Conservation (phyloP, 495 filamentous ascomycete species). For the Gamarada debralockiae region DNA sequence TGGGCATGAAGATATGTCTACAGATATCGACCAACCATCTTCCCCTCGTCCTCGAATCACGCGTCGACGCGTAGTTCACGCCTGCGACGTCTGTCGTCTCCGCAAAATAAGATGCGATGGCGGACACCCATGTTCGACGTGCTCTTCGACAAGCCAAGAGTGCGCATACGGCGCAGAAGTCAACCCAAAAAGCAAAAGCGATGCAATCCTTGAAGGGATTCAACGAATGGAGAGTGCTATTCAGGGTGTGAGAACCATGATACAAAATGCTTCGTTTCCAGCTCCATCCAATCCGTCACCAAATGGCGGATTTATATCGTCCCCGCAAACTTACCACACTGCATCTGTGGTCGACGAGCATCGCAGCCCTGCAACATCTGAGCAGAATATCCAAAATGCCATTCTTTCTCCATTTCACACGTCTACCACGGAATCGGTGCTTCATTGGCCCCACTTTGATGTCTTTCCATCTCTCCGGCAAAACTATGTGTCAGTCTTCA, state of each 20-base stretch:
- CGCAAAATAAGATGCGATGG: slow-evolving; percentile 38
- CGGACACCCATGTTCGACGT: slow-evolving; percentile 28
- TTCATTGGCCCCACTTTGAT: slow-evolving; percentile 29
- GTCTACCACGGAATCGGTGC: slow-evolving; percentile 30
- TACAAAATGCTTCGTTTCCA: slow-evolving; percentile 1
- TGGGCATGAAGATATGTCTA: too few relatives aligned
- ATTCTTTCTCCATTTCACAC: slow-evolving; percentile 30
- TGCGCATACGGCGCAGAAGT: slow-evolving; percentile 5
- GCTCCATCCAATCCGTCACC: neutral
- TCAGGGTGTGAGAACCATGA: slow-evolving; percentile 10
- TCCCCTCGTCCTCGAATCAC: too few relatives aligned
- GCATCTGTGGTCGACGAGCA: too few relatives aligned
- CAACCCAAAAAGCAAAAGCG: slow-evolving; percentile 28
- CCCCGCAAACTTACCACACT: neutral
- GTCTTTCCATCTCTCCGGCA: slow-evolving; percentile 28
- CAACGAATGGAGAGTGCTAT: slow-evolving; percentile 28
- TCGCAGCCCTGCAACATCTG: neutral
- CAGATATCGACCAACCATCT: too few relatives aligned
- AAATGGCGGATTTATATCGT: neutral
- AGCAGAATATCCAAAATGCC: slow-evolving; percentile 20
- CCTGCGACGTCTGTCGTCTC: too few relatives aligned
- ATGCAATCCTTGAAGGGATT: slow-evolving; percentile 32
- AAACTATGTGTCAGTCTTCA: slow-evolving; percentile 30
- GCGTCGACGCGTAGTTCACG: too few relatives aligned
- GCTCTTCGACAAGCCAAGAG: slow-evolving; percentile 17